These are phyloP conservation scores for Articulospora tetracladia DNA, from an alignment of 495 filamentous ascomycete genomes.

Conservation along the genomic window DNA sequence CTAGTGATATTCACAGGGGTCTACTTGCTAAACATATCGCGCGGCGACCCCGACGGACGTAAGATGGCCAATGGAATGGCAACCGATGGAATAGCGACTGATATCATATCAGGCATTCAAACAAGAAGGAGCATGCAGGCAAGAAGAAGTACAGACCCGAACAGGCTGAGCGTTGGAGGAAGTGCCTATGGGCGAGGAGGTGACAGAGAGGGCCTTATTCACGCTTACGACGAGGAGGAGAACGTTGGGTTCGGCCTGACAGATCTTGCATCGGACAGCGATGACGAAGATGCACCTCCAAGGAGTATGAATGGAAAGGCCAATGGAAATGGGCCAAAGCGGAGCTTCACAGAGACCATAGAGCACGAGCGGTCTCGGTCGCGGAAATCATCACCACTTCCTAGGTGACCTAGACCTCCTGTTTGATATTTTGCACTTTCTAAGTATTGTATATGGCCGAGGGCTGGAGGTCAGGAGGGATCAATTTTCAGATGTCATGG, in stretches of 20 bases:
- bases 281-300: slow-evolving; percentile 41
- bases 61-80: slow-evolving; percentile 60
- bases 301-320: slow-evolving; percentile 16
- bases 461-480: background rate
- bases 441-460: slow-evolving; percentile 19
- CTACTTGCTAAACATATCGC: slow-evolving; percentile 92
- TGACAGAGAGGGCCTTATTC: slow-evolving; percentile 78
- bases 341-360: slow-evolving; percentile 20
- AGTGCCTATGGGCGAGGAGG: slow-evolving; percentile 51
- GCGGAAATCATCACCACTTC: slow-evolving; percentile 4
- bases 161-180: slow-evolving; percentile 56
- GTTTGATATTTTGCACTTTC: slow-evolving; percentile 7
- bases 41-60: slow-evolving; percentile 81
- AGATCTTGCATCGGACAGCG: slow-evolving; percentile 69
- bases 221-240: slow-evolving; percentile 71
- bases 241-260: slow-evolving; percentile 54
- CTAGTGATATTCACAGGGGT: slow-evolving; percentile 96
- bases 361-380: slow-evolving; percentile 12
- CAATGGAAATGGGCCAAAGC: slow-evolving; percentile 17
- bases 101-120: slow-evolving; percentile 81
- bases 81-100: slow-evolving; percentile 78
- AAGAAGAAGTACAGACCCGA: slow-evolving; percentile 50
- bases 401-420: slow-evolving; percentile 11
- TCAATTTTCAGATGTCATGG: slow-evolving; percentile 4
- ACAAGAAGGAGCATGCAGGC: slow-evolving; percentile 92